A percentile compares a stretch with the other conserved stretches of the same genome.
phyloP scores from a whole-genome alignment of 2,329 filamentous ascomycete genomes.

The Teratosphaeria nubilosa region DNA sequence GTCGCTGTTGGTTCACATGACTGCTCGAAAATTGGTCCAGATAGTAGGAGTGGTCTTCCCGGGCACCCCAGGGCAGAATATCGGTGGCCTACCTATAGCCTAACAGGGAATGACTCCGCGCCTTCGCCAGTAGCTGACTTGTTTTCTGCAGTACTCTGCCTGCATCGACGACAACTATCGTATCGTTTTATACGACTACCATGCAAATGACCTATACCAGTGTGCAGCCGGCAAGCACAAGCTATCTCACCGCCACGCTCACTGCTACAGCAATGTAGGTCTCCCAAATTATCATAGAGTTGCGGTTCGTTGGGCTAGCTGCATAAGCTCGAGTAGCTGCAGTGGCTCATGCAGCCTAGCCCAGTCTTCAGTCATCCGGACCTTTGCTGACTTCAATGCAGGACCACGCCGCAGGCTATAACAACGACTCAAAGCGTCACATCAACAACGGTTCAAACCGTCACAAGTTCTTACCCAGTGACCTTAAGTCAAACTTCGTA shows the following conservation, averaged over 20 bases:
- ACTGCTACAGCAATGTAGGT: background rate
- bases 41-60: too few species aligned
- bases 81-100: background rate
- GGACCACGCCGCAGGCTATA: background rate
- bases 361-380: background rate
- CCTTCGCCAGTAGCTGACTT: background rate
- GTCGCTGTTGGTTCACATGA: too few species aligned
- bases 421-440: background rate
- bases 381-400: background rate
- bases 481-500: background rate
- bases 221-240: background rate
- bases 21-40: too few species aligned
- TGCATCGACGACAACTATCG: background rate
- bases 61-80: too few species aligned
- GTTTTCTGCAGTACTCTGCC: background rate
- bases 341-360: too few species aligned
- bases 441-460: background rate
- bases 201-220: background rate
- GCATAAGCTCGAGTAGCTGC: too few species aligned
- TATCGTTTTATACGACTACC: background rate
- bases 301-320: too few species aligned
- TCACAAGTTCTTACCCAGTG: background rate
- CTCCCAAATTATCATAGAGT: too few species aligned
- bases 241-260: background rate
- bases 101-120: background rate